phyloP scores from a whole-genome alignment of 208 protist genomes.

The Leishmania martiniquensis region DNA sequence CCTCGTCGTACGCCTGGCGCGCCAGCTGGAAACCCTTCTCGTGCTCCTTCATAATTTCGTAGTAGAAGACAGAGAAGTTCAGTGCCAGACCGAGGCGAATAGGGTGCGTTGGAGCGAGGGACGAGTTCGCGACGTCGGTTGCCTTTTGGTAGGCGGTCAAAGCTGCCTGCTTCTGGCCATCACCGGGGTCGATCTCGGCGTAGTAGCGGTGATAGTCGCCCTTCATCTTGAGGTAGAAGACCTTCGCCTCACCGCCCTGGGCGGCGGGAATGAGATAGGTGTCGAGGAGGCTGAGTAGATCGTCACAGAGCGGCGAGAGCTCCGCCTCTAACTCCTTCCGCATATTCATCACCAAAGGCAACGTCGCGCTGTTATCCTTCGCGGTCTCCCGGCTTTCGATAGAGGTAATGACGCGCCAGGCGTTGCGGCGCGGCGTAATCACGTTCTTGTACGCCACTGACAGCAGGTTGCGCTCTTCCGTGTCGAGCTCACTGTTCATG shows the following conservation, averaged over 20 bases:
- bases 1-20: slow-evolving; percentile 95
- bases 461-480: slow-evolving; percentile 99
- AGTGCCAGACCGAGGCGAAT: slow-evolving; percentile 99
- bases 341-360: slow-evolving; percentile 95
- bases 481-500: slow-evolving; percentile 96
- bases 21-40: slow-evolving; percentile 94
- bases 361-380: slow-evolving; percentile 88
- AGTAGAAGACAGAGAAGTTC: slow-evolving; percentile 99
- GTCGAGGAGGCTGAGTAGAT: slow-evolving; percentile 97
- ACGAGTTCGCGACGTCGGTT: slow-evolving; percentile 85
- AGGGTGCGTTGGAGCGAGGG: slow-evolving; percentile 96
- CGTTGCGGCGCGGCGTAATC: slow-evolving; percentile 98
- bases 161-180: slow-evolving; percentile 80
- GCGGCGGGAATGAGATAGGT: slow-evolving; percentile 97
- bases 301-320: slow-evolving; percentile 97
- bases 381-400: slow-evolving; percentile 97
- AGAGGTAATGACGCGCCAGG: slow-evolving; percentile 98
- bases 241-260: slow-evolving; percentile 90
- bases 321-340: slow-evolving; percentile 97
- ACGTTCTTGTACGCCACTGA: slow-evolving; percentile 99
- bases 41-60: slow-evolving; percentile 98
- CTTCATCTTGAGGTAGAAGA: slow-evolving; percentile 97
- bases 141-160: slow-evolving; percentile 92
- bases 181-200: slow-evolving; percentile 96
- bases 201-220: slow-evolving; percentile 98